A percentile compares a stretch with the other conserved stretches of the same genome.
Evolutionary conservation across 495 filamentous ascomycete genomes (phyloP).

Genomic region (Evernia prunastri): DNA sequence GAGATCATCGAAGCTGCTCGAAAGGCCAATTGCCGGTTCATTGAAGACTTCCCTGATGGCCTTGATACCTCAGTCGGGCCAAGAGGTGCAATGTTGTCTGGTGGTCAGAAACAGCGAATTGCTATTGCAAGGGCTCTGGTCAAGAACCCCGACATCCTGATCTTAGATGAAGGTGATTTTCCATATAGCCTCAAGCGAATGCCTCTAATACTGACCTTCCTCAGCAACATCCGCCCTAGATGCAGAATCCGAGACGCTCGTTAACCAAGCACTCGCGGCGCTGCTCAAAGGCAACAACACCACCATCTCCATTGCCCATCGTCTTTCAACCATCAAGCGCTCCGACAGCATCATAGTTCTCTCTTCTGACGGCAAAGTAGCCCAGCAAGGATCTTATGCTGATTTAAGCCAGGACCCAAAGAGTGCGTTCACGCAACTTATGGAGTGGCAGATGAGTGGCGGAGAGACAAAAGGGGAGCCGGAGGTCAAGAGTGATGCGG

Average conservation of each 20-base stretch:
- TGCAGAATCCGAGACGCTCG: conserved; percentile 93
- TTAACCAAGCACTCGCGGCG: conserved; percentile 77
- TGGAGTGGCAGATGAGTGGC: conserved; percentile 98
- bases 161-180: conserved; percentile 66
- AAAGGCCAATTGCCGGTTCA: conserved; percentile 93
- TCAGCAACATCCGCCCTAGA: conserved; percentile 83
- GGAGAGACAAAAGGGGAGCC: conserved; percentile 47
- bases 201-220: not conserved
- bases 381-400: conserved; percentile 78
- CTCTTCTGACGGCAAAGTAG: conserved; percentile 73
- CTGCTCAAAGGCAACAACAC: conserved; percentile 82
- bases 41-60: conserved; percentile 92
- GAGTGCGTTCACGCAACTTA: conserved; percentile 86
- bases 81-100: conserved; percentile 86
- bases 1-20: conserved; percentile 83
- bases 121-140: conserved; percentile 92
- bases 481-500: conserved; percentile 37
- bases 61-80: conserved; percentile 91
- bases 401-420: conserved; percentile 62
- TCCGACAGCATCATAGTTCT: conserved; percentile 90
- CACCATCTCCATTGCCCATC: conserved; percentile 94
- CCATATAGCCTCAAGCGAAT: not conserved
- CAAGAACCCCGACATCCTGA: conserved; percentile 92
- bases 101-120: conserved; percentile 96
- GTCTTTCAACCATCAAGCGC: conserved; percentile 91